These are phyloP conservation scores for Ballota nigra DNA, from an alignment of 257 asterid genomes.

Conservation along the genomic window DNA sequence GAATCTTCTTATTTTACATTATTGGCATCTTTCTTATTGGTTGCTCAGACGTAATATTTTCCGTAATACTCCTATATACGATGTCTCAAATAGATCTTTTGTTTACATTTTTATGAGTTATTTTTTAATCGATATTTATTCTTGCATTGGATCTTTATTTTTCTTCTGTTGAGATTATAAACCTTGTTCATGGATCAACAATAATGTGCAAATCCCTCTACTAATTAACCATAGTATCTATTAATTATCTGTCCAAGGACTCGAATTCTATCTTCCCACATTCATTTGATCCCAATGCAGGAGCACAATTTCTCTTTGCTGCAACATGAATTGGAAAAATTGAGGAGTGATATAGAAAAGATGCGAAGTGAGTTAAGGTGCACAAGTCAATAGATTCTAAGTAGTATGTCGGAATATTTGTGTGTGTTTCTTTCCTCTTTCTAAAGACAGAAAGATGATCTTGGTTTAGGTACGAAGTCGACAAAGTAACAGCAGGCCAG, in stretches of 20 bases:
- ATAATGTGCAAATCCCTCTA: background rate
- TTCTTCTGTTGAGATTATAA: background rate
- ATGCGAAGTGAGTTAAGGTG: slow-evolving; percentile 83
- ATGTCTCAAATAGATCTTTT: background rate
- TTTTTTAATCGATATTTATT: background rate
- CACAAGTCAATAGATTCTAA: slow-evolving; percentile 2
- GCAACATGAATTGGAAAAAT: slow-evolving; percentile 80
- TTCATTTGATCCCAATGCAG: slow-evolving; percentile 43
- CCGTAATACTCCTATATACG: too few relatives aligned
- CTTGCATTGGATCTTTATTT: background rate
- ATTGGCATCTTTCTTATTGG: slow-evolving; percentile 1
- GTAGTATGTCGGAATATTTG: background rate
- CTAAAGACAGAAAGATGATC: slow-evolving; percentile 3
- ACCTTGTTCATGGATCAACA: too few relatives aligned
- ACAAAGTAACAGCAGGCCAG: slow-evolving; percentile 91
- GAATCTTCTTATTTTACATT: background rate
- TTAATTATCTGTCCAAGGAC: background rate
- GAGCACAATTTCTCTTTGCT: slow-evolving; percentile 68
- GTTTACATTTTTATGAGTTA: background rate
- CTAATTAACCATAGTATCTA: background rate
- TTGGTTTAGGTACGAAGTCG: slow-evolving; percentile 77
- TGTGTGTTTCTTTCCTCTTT: background rate
- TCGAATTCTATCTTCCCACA: background rate
- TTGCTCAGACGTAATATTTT: too few relatives aligned
- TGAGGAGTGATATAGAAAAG: slow-evolving; percentile 75